Evolutionary conservation across 495 filamentous ascomycete species (phyloP).

Genomic region (Aspergillus wentii): DNA sequence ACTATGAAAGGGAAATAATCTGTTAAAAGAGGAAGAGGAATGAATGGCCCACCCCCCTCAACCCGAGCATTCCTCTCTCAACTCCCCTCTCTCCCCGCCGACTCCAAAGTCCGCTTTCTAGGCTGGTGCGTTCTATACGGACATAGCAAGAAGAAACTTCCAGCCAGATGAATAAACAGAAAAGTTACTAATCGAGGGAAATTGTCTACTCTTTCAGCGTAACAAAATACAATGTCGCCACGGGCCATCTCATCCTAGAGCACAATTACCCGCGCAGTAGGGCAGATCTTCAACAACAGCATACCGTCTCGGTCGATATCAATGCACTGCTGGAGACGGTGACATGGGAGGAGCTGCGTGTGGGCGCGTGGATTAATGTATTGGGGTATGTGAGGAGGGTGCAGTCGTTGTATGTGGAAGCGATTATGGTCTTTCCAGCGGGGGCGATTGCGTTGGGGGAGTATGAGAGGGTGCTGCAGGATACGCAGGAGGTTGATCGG

Average conservation of each 20-base stretch:
- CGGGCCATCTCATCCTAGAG: slow-evolving; percentile 58
- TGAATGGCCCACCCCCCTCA: slow-evolving; percentile 61
- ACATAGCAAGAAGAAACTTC: slow-evolving; percentile 3
- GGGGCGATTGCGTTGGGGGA: slow-evolving; percentile 56
- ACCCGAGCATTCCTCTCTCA: slow-evolving; percentile 62
- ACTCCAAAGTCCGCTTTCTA: slow-evolving; percentile 82
- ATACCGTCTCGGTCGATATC: slow-evolving; percentile 60
- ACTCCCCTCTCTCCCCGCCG: slow-evolving; percentile 47
- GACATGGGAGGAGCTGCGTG: slow-evolving; percentile 56
- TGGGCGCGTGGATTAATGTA: slow-evolving; percentile 89
- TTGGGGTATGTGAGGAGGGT: slow-evolving; percentile 66
- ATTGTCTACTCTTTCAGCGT: slow-evolving; percentile 47
- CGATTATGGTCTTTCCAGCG: slow-evolving; percentile 61
- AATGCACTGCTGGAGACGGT: slow-evolving; percentile 62
- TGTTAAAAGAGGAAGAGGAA: slow-evolving; percentile 18
- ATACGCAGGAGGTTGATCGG: slow-evolving; percentile 29
- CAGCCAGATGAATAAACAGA: slow-evolving; percentile 2
- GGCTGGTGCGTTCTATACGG: slow-evolving; percentile 64
- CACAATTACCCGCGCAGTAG: slow-evolving; percentile 57
- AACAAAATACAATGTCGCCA: slow-evolving; percentile 55
- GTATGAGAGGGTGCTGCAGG: slow-evolving; percentile 52
- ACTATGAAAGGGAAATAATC: slow-evolving; percentile 11
- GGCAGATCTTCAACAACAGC: slow-evolving; percentile 9
- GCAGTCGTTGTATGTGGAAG: slow-evolving; percentile 47
- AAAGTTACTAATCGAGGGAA: not conserved